phyloP scores from a whole-genome alignment of 2,329 filamentous ascomycete species.

The Colletotrichum kahawae region DNA sequence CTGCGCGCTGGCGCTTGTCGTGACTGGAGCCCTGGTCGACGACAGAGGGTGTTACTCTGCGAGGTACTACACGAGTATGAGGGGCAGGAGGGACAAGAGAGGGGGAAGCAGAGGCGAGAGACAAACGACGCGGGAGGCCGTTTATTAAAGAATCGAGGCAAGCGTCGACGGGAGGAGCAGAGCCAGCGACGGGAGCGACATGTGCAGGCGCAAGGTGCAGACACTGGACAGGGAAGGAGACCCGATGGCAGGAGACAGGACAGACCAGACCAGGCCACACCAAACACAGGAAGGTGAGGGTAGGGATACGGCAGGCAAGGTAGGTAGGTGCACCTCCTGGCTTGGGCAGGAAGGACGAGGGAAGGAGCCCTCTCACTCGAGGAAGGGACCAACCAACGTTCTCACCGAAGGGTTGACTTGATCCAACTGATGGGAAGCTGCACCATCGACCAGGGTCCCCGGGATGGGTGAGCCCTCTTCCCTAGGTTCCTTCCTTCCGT shows the following conservation, averaged over 20 bases:
- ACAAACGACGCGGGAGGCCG: background rate
- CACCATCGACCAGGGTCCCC: background rate
- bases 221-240: background rate
- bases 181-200: background rate
- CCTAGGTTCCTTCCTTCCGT: slow-evolving; percentile 2
- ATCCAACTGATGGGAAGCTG: slow-evolving; percentile 16
- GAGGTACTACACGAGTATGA: slow-evolving; percentile 6
- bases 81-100: background rate
- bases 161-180: background rate
- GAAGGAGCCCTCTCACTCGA: background rate
- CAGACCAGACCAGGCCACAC: background rate
- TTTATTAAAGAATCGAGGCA: slow-evolving; percentile 17
- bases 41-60: slow-evolving; percentile 11
- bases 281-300: background rate
- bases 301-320: background rate
- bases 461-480: background rate
- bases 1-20: slow-evolving; percentile 10
- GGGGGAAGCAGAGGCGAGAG: background rate
- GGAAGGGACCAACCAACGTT: slow-evolving; percentile 6
- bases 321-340: background rate
- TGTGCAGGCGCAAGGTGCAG: background rate
- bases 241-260: background rate
- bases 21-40: slow-evolving; percentile 13
- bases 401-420: background rate
- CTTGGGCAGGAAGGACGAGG: background rate